A percentile compares a stretch with the other conserved stretches of the same genome.
Evolutionary conservation across 2,329 filamentous ascomycete genomes (phyloP).

Genomic region (Chaetothyriales sp.): DNA sequence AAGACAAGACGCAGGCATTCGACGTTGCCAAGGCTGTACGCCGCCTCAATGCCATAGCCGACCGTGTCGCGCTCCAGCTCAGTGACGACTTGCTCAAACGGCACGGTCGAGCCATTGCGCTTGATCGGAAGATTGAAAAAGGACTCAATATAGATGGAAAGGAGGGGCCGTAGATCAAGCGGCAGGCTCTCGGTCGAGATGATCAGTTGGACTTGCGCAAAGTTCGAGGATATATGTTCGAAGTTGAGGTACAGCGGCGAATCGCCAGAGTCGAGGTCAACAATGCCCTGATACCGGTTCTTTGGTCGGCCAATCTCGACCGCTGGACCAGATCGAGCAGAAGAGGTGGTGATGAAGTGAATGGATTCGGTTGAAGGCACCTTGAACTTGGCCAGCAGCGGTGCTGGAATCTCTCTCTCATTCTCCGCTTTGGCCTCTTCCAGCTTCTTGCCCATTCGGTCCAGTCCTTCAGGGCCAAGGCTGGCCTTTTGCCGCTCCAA

Average conservation of each 20-base stretch:
- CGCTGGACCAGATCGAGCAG: slow-evolving; percentile 68
- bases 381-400: slow-evolving; percentile 64
- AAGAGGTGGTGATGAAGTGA: slow-evolving; percentile 79
- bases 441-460: slow-evolving; percentile 57
- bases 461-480: slow-evolving; percentile 68
- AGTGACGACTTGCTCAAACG: slow-evolving; percentile 85
- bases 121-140: slow-evolving; percentile 87
- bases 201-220: slow-evolving; percentile 70
- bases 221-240: slow-evolving; percentile 84
- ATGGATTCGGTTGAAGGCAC: slow-evolving; percentile 82
- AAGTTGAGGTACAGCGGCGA: slow-evolving; percentile 90
- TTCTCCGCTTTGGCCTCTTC: slow-evolving; percentile 78
- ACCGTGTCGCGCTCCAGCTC: slow-evolving; percentile 85
- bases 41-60: slow-evolving; percentile 59
- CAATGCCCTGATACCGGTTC: slow-evolving; percentile 56
- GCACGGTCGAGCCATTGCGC: slow-evolving; percentile 57
- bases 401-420: slow-evolving; percentile 66
- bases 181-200: slow-evolving; percentile 66
- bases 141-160: slow-evolving; percentile 73
- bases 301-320: slow-evolving; percentile 50
- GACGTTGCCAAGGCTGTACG: slow-evolving; percentile 54
- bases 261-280: slow-evolving; percentile 50
- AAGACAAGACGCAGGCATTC: slow-evolving; percentile 73
- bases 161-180: slow-evolving; percentile 65
- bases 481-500: slow-evolving; percentile 63